Conservation (phyloP, 139 green algal species). For the Auxenochlorella pyrenoidosa region DNA sequence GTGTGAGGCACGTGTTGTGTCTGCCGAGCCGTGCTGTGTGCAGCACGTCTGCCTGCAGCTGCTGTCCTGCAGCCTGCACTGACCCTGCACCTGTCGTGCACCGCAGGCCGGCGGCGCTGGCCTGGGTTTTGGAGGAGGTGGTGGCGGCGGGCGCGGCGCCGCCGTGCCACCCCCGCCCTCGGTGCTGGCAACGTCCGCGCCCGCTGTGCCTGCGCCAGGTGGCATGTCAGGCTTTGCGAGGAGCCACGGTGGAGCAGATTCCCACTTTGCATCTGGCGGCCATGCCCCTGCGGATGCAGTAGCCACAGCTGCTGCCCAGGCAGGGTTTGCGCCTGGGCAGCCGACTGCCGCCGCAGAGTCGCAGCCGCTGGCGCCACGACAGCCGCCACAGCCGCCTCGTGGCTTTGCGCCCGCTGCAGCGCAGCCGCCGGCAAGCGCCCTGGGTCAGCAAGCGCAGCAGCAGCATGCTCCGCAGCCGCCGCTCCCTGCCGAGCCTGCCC, state of each 20-base stretch:
- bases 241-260: constrained; percentile 33
- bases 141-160: constrained; percentile 4
- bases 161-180: background rate
- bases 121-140: constrained; percentile 70
- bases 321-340: constrained; percentile 21
- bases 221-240: constrained; percentile 30
- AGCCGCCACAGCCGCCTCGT: background rate
- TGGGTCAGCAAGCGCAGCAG: background rate
- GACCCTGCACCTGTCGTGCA: background rate
- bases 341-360: background rate
- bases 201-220: background rate
- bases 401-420: constrained; percentile 14
- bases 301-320: background rate
- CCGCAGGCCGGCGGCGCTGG: constrained; percentile 69
- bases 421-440: background rate
- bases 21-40: background rate
- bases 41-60: background rate
- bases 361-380: constrained; percentile 13
- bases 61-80: background rate
- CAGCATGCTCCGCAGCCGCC: constrained; percentile 37
- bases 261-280: constrained; percentile 35
- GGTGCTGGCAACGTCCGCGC: background rate
- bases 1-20: no score
- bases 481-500: background rate
- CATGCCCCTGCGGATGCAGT: background rate